A percentile compares a stretch with the other conserved stretches of the same genome.
These are phyloP conservation scores for Magnaporthiopsis rhizophila DNA, from an alignment of 2,329 filamentous ascomycete species.

Conservation along the genomic window DNA sequence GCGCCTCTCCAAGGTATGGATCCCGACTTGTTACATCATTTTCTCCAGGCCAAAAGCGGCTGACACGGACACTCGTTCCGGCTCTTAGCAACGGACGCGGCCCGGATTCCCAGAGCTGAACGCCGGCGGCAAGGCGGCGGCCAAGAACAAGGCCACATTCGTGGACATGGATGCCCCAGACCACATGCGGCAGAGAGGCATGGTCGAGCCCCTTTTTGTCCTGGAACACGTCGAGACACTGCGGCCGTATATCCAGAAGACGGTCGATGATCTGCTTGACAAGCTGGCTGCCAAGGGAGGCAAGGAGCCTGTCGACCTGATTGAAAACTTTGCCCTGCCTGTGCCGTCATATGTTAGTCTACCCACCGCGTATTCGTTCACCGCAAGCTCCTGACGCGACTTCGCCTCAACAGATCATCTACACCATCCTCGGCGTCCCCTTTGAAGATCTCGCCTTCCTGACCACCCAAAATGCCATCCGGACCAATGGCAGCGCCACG, in stretches of 20 bases:
- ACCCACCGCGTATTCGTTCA: not conserved
- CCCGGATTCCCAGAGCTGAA: conserved; percentile 39
- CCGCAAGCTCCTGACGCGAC: too few relatives aligned
- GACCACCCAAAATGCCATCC: conserved; percentile 36
- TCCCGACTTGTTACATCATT: too few relatives aligned
- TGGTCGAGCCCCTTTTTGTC: conserved; percentile 37
- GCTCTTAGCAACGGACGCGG: conserved; percentile 15
- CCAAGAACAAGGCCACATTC: conserved; percentile 40
- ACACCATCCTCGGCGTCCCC: conserved; percentile 40
- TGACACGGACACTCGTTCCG: too few relatives aligned
- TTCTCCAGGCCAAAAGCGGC: too few relatives aligned
- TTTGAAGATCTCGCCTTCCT: conserved; percentile 37
- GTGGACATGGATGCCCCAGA: conserved; percentile 42
- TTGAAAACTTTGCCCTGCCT: conserved; percentile 37
- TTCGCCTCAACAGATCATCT: conserved; percentile 31
- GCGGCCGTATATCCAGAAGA: conserved; percentile 37
- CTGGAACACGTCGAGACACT: conserved; percentile 28
- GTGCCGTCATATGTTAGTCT: conserved; percentile 35
- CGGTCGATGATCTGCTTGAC: conserved; percentile 33
- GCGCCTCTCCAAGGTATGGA: conserved; percentile 37
- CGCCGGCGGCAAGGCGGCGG: conserved; percentile 36
- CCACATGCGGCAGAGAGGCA: conserved; percentile 37
- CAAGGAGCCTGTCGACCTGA: conserved; percentile 32
- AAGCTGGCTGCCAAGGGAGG: conserved; percentile 27
- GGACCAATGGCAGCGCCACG: conserved; percentile 37